Percentiles rank a stretch among this genome's conserved stretches.
phyloP scores from a whole-genome alignment of 129 eudicot species.

The Sambucus nigra region DNA sequence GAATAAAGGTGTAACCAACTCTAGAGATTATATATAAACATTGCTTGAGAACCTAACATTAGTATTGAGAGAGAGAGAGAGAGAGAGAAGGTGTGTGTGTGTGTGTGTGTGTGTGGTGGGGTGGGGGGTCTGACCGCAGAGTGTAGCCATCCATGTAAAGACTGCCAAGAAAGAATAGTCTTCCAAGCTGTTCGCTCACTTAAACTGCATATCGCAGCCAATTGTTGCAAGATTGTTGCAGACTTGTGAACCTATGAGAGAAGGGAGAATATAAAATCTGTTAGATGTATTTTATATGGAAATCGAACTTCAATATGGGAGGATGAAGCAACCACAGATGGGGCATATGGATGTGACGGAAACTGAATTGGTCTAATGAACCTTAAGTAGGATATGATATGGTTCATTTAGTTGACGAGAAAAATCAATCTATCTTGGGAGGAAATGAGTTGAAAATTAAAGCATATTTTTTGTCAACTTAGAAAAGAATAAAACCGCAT shows the following conservation, averaged over 20 bases:
- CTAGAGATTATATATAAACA: no score
- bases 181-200: conserved; percentile 68
- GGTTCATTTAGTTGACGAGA: neutral
- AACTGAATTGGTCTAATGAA: neutral
- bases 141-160: conserved; percentile 67
- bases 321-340: neutral
- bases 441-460: neutral
- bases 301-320: no score
- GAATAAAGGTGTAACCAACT: no score
- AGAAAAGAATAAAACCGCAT: neutral
- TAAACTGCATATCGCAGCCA: conserved; percentile 83
- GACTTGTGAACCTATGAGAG: conserved; percentile 74
- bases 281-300: neutral
- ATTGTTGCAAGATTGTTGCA: conserved; percentile 77
- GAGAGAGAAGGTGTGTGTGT: conserved; percentile 20
- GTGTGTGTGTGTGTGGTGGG: no score
- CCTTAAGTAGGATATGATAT: neutral
- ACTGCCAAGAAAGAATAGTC: conserved; percentile 70
- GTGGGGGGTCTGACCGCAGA: conserved; percentile 79
- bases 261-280: neutral
- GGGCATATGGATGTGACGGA: neutral
- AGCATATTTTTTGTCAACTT: neutral
- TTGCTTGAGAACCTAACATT: no score
- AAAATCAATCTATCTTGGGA: neutral
- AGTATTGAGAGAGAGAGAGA: conserved; percentile 14